Evolutionary conservation across 2,329 filamentous ascomycete genomes (phyloP).

Genomic region (Magnaporthales sp.): DNA sequence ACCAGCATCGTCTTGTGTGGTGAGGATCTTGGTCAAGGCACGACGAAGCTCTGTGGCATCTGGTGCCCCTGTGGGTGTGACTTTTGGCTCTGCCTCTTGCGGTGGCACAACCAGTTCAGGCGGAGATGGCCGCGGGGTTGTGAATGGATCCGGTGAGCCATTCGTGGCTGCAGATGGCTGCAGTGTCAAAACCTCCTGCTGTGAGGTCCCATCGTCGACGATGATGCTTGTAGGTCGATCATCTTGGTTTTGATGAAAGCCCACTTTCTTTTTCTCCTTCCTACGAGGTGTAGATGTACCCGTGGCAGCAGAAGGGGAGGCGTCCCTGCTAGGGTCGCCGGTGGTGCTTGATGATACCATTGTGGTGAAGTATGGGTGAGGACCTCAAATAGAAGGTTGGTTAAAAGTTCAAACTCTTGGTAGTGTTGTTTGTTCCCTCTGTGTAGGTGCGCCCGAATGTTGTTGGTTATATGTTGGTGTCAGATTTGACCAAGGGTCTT

Average conservation of each 20-base stretch:
- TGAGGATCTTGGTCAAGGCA: constrained; percentile 1
- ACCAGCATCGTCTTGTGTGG: neutral
- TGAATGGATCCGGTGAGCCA: neutral
- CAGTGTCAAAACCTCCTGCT: neutral
- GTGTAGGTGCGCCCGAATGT: neutral
- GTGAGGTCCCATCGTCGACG: neutral
- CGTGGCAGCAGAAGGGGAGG: neutral
- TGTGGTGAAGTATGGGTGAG: neutral
- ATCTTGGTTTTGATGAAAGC: neutral
- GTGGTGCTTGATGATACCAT: neutral
- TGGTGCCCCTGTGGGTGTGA: constrained; percentile 1
- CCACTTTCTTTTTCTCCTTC: constrained; percentile 5
- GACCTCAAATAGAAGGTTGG: neutral
- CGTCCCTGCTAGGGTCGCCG: neutral
- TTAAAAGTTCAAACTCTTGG: neutral
- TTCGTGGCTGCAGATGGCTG: neutral
- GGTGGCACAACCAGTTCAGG: neutral
- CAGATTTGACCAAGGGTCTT: neutral
- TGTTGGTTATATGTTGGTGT: neutral
- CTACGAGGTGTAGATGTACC: neutral
- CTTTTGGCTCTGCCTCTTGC: neutral
- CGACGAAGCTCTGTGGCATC: constrained; percentile 5
- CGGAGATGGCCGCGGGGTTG: neutral
- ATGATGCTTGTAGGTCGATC: constrained; percentile 2
- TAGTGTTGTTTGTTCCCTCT: neutral